Evolutionary conservation across 2,329 filamentous ascomycete genomes (phyloP), one percentile per base, ranked within the genome.

Genomic region (Nothophoma quercina): DNA sequence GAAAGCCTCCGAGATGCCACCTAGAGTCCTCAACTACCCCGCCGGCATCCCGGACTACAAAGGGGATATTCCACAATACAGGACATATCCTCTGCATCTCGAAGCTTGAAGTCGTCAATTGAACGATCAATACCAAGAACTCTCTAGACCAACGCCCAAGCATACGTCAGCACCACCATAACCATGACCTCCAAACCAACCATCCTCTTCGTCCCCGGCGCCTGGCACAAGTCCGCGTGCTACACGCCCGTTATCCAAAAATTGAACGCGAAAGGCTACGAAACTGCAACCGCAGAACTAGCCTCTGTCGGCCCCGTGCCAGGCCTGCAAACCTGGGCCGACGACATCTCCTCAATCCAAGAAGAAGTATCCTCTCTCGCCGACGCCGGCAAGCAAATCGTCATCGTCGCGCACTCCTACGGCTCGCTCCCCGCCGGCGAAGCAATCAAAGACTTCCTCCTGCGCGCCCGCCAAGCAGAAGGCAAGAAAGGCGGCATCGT

Each of bases 151-250:
- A n/a, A 26, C 25, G 12, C 25, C 25, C 7, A 26, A 26, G 7
- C 7, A 7, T 12, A 7, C 12, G 25, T 26, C 25, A 12, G 6
- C 25, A 26, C 25, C 7, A 26, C 23, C 1, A 1, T 23, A 7
- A 33, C n/a, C 7, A 43, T 34, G 30, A 18, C 40, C 22, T n/a
- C 22, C 18, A 45, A 41, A 32, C 49, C 41, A 15, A 51, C 49
- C 2, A 30, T 51, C 35, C 41, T 51, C 35, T 41, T 46, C 15
- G 35, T 46, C 23, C 49, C 49, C 25, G 49, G 49, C 35, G 49
- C 49, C 35, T 51, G 49, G 41, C 49, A 51, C 35, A 40, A 19
- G 19, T 8, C 49, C 7, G 5, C 35, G 0, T 51, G 41, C 35
- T 51, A 35, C 29, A 9, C 13, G 10, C 49, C 35, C n/a, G 23